Evolutionary conservation across 352 stramenopile genomes (phyloP).

Genomic region (Elongisporangium anandrum): DNA sequence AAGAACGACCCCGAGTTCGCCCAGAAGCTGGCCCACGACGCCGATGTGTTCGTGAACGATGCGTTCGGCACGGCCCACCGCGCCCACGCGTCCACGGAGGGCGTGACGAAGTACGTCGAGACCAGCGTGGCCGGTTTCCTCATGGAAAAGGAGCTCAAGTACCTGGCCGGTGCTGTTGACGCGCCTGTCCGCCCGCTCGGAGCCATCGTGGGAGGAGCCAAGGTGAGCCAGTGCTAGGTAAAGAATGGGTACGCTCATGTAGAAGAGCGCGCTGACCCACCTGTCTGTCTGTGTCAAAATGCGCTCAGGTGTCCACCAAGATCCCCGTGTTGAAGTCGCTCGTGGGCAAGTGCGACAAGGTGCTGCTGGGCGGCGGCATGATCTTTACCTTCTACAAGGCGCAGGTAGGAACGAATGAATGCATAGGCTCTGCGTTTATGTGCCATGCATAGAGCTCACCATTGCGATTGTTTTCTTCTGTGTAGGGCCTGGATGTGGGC

Average conservation of each 20-base stretch:
- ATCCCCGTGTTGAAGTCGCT: conserved; percentile 96
- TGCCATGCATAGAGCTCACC: too few species aligned
- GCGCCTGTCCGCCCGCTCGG: conserved; percentile 90
- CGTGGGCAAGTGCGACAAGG: conserved; percentile 94
- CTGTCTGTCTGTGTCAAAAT: background rate
- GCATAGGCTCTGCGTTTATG: too few species aligned
- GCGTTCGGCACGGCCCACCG: conserved; percentile 98
- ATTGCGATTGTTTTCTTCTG: too few species aligned
- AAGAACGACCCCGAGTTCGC: conserved; percentile 96
- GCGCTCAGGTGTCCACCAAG: conserved; percentile 75
- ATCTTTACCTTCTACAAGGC: conserved; percentile 98
- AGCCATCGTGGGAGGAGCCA: conserved; percentile 95
- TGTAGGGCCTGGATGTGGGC: conserved; percentile 90
- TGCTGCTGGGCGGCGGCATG: conserved; percentile 96
- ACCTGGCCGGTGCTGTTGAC: conserved; percentile 89
- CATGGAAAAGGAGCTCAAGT: conserved; percentile 98
- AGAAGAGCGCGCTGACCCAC: background rate
- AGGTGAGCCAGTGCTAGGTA: conserved; percentile 47
- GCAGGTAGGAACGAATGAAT: conserved; percentile 53
- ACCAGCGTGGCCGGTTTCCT: conserved; percentile 94
- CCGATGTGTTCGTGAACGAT: conserved; percentile 98
- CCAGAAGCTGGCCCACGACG: conserved; percentile 90
- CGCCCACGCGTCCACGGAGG: conserved; percentile 96
- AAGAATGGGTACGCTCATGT: background rate
- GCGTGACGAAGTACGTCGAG: conserved; percentile 94